phyloP scores from a whole-genome alignment of 441 rosid genomes.

The Populus trichocarpa region DNA sequence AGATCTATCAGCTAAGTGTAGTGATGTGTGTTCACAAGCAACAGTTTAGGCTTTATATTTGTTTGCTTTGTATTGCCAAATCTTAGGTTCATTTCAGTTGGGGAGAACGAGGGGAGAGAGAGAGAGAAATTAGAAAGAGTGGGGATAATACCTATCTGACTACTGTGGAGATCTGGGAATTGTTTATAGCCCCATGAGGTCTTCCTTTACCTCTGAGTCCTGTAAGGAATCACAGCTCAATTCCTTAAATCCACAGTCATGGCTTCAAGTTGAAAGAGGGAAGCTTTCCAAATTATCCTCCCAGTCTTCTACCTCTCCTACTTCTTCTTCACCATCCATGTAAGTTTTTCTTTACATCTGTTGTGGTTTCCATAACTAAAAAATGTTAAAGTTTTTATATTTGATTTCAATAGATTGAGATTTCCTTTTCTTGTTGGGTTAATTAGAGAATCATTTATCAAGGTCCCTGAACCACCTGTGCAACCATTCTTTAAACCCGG shows the following conservation, averaged over 20 bases:
- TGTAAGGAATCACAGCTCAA: slow-evolving; percentile 81
- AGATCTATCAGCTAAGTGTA: slow-evolving; percentile 18
- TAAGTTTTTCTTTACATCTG: slow-evolving; percentile 36
- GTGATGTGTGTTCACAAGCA: slow-evolving; percentile 28
- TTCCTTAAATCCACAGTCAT: slow-evolving; percentile 91
- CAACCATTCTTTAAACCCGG: slow-evolving; percentile 80
- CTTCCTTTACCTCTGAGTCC: slow-evolving; percentile 73
- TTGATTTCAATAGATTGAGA: slow-evolving; percentile 21
- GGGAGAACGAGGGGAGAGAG: not conserved
- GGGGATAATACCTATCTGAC: slow-evolving; percentile 31
- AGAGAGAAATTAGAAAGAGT: slow-evolving; percentile 1
- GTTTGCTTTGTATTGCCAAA: not conserved
- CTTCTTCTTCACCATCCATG: slow-evolving; percentile 66
- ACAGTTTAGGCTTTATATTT: slow-evolving; percentile 10
- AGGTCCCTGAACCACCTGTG: slow-evolving; percentile 82
- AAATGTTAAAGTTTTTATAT: not conserved
- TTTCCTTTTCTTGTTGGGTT: slow-evolving; percentile 20
- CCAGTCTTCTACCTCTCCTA: slow-evolving; percentile 43
- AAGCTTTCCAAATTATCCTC: slow-evolving; percentile 60
- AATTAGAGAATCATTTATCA: slow-evolving; percentile 88
- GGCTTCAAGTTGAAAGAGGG: slow-evolving; percentile 99
- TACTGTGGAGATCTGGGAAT: slow-evolving; percentile 98
- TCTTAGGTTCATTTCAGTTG: not conserved
- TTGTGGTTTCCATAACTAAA: not conserved
- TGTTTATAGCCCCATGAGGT: slow-evolving; percentile 88